phyloP scores from a whole-genome alignment of 805 yeast genomes.

The Ogataea methylovora region DNA sequence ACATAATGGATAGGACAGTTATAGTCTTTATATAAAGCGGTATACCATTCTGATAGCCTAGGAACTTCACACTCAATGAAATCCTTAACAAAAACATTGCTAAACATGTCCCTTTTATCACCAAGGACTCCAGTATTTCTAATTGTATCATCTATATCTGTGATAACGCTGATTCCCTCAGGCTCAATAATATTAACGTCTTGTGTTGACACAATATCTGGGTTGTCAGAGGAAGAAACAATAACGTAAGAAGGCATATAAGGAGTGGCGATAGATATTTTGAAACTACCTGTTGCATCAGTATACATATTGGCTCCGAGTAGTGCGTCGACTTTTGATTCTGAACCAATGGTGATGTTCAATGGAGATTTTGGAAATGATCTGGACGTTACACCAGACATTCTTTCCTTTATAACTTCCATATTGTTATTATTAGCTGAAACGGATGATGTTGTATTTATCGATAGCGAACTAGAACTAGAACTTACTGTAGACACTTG shows the following conservation, averaged over 20 bases:
- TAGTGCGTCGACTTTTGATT: conserved; percentile 24
- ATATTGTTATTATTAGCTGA: not conserved
- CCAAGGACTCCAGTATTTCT: conserved; percentile 86
- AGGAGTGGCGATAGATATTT: conserved; percentile 40
- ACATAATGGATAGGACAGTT: conserved; percentile 75
- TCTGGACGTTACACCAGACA: conserved; percentile 64
- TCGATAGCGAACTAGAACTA: not conserved
- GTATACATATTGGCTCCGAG: conserved; percentile 34
- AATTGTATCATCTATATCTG: conserved; percentile 93
- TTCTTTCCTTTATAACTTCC: conserved; percentile 48
- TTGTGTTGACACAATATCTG: conserved; percentile 38
- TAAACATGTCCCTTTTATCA: conserved; percentile 75
- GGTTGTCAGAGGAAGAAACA: conserved; percentile 40
- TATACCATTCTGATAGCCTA: conserved; percentile 69
- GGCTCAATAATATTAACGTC: conserved; percentile 33
- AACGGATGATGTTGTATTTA: conserved; percentile 6
- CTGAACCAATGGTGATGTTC: conserved; percentile 48
- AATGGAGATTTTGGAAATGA: conserved; percentile 53
- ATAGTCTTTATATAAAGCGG: conserved; percentile 32
- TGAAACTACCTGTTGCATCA: conserved; percentile 64
- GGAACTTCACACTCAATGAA: conserved; percentile 64
- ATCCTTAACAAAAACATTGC: conserved; percentile 66
- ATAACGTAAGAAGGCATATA: conserved; percentile 57
- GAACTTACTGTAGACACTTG: conserved; percentile 10
- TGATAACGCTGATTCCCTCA: conserved; percentile 63